phyloP scores from a whole-genome alignment of 495 filamentous ascomycete species.

The Choiromyces venosus region DNA sequence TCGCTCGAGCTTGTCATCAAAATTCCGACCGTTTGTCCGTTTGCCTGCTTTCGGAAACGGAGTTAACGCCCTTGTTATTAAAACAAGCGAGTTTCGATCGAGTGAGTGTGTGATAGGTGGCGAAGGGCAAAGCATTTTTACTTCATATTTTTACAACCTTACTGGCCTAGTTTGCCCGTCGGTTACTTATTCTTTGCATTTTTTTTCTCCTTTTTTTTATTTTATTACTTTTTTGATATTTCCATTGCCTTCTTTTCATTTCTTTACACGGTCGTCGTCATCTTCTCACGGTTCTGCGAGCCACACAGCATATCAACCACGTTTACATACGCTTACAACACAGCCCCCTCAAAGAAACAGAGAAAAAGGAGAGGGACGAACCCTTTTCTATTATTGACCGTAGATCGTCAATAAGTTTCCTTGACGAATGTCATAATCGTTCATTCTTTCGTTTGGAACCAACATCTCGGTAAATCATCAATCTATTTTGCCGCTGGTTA shows the following conservation, averaged over 20 bases:
- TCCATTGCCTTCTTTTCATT: not conserved
- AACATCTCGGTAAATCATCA: not conserved
- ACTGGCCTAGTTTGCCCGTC: slow-evolving; percentile 1
- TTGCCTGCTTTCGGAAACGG: slow-evolving; percentile 23
- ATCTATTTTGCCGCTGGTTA: not conserved
- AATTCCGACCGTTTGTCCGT: slow-evolving; percentile 1
- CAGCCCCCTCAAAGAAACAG: not conserved
- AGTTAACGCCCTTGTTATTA: slow-evolving; percentile 30
- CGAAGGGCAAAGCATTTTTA: slow-evolving; percentile 7
- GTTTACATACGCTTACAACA: not conserved
- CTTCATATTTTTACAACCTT: not conserved
- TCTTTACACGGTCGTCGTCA: slow-evolving; percentile 28
- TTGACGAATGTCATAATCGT: slow-evolving; percentile 30
- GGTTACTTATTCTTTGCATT: slow-evolving; percentile 11
- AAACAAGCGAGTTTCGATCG: slow-evolving; percentile 30
- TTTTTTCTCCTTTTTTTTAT: slow-evolving; percentile 26
- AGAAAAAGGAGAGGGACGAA: not conserved
- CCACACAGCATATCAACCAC: slow-evolving; percentile 11
- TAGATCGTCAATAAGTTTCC: slow-evolving; percentile 35
- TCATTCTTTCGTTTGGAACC: slow-evolving; percentile 17
- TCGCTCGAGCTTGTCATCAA: not conserved
- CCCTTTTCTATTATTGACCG: slow-evolving; percentile 22
- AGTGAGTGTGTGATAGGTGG: slow-evolving; percentile 24
- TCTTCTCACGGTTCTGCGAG: slow-evolving; percentile 36
- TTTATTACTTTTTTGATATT: slow-evolving; percentile 13